Base-by-base conservation (phyloP, 805 yeast species). In the Yamadazyma ubonensis region DNA sequence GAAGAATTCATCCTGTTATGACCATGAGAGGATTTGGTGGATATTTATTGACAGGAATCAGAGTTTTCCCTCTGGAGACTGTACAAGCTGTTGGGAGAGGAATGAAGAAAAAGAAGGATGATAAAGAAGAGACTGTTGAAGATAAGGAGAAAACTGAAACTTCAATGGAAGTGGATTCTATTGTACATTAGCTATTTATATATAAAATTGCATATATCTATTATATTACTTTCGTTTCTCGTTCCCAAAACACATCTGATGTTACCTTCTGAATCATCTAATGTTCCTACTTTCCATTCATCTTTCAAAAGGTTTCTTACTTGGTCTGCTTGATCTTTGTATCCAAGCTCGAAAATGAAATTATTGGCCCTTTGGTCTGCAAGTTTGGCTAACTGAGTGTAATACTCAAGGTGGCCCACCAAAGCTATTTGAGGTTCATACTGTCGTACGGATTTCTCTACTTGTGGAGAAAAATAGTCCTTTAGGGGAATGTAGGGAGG, bases 21-120 rank as follows among this genome's bases (percentile, higher is more conserved):
- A 86, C 97, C 0, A 81, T 83, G 73, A 75, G 87, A 53, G 89
- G 96, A 5, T 90, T 84, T 42, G 98, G 97, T 23, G 99, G 99
- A 0, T 91, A 79, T 58, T 58, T 93, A 2, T 66, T 89, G 49
- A 75, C 80, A 68, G 95, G 91, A 3, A 76, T 86, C 11, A 72
- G 86, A 35, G 97, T 93, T 0, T 65, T 79, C 38, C 96, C 96
- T 2, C 63, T 71, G 33, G 83, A 76, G 23, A 57, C 58, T 21
- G 78, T 79, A 32, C 78, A 76, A 12, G 85, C 86, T 9, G 83
- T 86, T 5, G 87, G 88, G 4, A 79, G 86, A 43, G 81, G 85
- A 16, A 30, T 37, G 40, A 37, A 23, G 33, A 37, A 30, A 12
- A 23, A 15, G 16, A 11, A 9, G 15, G 23, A 37, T 23, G 18